phyloP scores from a whole-genome alignment of 2,329 filamentous ascomycete species.

The Aplosporella prunicola region DNA sequence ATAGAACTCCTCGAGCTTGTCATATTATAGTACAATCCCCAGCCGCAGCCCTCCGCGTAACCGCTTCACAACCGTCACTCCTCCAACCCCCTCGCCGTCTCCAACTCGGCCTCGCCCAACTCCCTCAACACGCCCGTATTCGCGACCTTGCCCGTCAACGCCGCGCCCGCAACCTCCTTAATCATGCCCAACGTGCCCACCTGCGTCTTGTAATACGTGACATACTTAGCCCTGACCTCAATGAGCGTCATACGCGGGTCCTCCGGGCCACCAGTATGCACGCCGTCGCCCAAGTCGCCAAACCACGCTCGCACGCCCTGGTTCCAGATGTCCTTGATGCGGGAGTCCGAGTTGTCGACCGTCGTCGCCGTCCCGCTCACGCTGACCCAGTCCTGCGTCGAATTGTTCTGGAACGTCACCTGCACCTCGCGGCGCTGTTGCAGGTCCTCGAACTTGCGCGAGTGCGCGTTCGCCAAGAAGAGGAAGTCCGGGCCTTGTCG shows the following conservation, averaged over 20 bases:
- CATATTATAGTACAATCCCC: too few relatives aligned
- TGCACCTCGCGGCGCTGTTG: slow-evolving; percentile 32
- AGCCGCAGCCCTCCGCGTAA: too few relatives aligned
- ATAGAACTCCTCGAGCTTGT: too few relatives aligned
- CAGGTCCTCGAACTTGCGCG: slow-evolving; percentile 39
- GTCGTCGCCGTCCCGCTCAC: slow-evolving; percentile 36
- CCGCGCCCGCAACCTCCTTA: slow-evolving; percentile 32
- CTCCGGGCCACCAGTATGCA: slow-evolving; percentile 36
- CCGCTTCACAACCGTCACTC: too few relatives aligned
- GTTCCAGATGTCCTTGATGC: slow-evolving; percentile 40
- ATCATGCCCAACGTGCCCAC: slow-evolving; percentile 27
- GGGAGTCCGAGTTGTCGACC: slow-evolving; percentile 34
- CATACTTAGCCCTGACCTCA: slow-evolving; percentile 31
- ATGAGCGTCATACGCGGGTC: slow-evolving; percentile 40
- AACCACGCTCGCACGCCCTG: slow-evolving; percentile 38
- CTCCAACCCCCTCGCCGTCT: too few relatives aligned
- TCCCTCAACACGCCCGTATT: slow-evolving; percentile 24
- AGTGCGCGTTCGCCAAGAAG: slow-evolving; percentile 41
- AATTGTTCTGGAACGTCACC: slow-evolving; percentile 39
- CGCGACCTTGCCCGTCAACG: slow-evolving; percentile 30
- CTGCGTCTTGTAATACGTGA: slow-evolving; percentile 30
- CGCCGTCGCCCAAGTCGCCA: slow-evolving; percentile 41
- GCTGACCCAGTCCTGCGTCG: slow-evolving; percentile 39
- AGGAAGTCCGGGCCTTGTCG: slow-evolving; percentile 44
- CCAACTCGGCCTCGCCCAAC: background rate